A percentile compares a stretch with the other conserved stretches of the same genome.
phyloP scores from a whole-genome alignment of 257 asterid species.

The Salvia miltiorrhiza region DNA sequence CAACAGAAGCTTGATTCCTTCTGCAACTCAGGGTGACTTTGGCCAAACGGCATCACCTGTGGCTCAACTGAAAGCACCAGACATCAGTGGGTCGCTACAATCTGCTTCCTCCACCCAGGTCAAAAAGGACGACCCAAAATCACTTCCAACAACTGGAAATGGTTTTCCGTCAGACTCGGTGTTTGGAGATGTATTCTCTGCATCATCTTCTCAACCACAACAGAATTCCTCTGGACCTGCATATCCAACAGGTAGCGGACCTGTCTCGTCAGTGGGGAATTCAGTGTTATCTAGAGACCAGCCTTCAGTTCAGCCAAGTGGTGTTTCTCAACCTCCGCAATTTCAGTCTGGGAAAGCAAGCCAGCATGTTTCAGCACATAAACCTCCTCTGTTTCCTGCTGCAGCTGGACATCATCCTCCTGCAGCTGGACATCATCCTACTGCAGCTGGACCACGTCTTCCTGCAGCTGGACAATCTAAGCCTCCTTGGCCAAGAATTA shows the following conservation, averaged over 20 bases:
- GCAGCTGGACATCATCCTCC: constrained; percentile 37
- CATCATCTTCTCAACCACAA: constrained; percentile 42
- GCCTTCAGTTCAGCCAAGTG: constrained; percentile 37
- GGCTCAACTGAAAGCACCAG: constrained; percentile 45
- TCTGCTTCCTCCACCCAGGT: constrained; percentile 51
- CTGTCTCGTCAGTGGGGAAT: constrained; percentile 41
- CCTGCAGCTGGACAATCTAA: constrained; percentile 47
- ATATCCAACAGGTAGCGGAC: constrained; percentile 37
- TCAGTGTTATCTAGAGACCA: constrained; percentile 42
- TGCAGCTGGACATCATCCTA: constrained; percentile 38
- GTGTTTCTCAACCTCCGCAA: constrained; percentile 48
- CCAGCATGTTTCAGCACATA: constrained; percentile 45
- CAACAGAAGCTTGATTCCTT: constrained; percentile 36
- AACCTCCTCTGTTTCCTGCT: constrained; percentile 46
- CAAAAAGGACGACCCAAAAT: constrained; percentile 41
- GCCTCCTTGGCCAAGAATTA: constrained; percentile 88
- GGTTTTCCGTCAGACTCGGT: constrained; percentile 51
- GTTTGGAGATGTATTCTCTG: constrained; percentile 69
- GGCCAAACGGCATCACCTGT: constrained; percentile 32
- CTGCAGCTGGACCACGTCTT: constrained; percentile 40
- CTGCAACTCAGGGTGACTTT: constrained; percentile 47
- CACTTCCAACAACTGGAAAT: constrained; percentile 52
- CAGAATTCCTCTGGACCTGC: constrained; percentile 32
- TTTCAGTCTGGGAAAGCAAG: constrained; percentile 45
- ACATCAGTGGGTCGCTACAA: constrained; percentile 35